Evolutionary conservation across 192 early-diverging fungal species (phyloP), one percentile per base, ranked within the genome.

Genomic region (Coemansia sp.): DNA sequence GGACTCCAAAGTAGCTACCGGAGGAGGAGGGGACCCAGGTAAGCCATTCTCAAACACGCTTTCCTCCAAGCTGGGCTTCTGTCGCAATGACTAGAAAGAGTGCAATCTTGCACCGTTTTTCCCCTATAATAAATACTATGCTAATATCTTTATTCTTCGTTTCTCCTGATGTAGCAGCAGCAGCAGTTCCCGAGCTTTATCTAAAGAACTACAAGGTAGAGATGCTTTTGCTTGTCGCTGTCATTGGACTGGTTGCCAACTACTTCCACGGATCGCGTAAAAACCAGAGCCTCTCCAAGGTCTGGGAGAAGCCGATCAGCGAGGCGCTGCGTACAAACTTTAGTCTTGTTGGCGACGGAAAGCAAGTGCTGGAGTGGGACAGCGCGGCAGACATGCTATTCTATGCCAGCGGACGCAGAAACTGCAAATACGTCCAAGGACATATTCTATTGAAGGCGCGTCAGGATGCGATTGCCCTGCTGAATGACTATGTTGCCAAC

Each of bases 351-450:
- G 92, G 92, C 31, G 84, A 89, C 61, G 85, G 85, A 2, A 65
- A 48, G 45, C 71, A 57, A 75, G 77, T 71, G 68, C 70, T 58
- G 59, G 75, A 77, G 68, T 68, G 85, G 62, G 93, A 95, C 70
- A 89, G 89, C 39, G 88, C 91, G 4, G 55, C 85, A 1, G 89
- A 93, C 63, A 89, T 86, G 77, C 67, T 93, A 21, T 84, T 94
- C 39, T 93, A 92, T 59, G 87, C 88, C 42, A 87, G 89, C 65
- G 93, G 93, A 3, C 83, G 93, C 7, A 72, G 85, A 18, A 64
- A 86, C 70, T 87, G 89, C 79, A 81, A 87, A 64, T 87, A 80
- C 70, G 84, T 84, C 4, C 89, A 92, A 62, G 90, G 91, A 28
- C 87, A 77, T 49, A 56, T 94, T 26, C 57, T 74, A 69, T 68